Percentiles rank a stretch among this genome's conserved stretches.
phyloP scores from a whole-genome alignment of 768 basidiomycete species.

The Collybia sp. region DNA sequence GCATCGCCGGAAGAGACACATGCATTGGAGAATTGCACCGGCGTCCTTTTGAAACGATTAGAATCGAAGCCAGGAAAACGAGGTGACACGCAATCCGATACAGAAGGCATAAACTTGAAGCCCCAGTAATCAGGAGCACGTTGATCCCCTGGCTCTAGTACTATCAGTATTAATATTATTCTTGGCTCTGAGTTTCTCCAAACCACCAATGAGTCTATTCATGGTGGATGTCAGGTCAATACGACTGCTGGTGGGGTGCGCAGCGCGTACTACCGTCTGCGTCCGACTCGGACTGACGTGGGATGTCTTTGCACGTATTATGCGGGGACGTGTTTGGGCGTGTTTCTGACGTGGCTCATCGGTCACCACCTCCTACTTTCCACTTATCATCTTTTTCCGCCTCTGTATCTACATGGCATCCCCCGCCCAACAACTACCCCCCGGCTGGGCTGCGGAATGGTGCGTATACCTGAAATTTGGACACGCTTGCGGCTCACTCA shows the following conservation, averaged over 20 bases:
- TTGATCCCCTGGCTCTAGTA: too few species aligned
- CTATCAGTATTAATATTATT: too few species aligned
- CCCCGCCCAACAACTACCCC: constrained; percentile 68
- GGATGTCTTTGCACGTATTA: constrained; percentile 8
- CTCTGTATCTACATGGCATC: constrained; percentile 37
- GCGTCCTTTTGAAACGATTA: constrained; percentile 61
- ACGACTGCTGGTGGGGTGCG: too few species aligned
- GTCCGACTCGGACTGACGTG: too few species aligned
- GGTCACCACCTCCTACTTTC: background rate
- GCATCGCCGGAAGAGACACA: constrained; percentile 70
- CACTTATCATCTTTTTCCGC: constrained; percentile 2
- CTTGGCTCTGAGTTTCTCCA: too few species aligned
- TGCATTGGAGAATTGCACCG: constrained; percentile 63
- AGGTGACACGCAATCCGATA: too few species aligned
- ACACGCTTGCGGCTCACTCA: constrained; percentile 5
- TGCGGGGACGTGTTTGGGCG: background rate
- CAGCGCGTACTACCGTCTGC: too few species aligned
- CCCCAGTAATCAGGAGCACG: background rate
- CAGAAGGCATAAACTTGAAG: too few species aligned
- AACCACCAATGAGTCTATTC: too few species aligned
- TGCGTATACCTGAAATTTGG: constrained; percentile 25
- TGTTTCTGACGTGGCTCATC: constrained; percentile 3
- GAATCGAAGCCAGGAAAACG: constrained; percentile 21
- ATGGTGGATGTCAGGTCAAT: too few species aligned
- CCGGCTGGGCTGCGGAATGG: constrained; percentile 95